Evolutionary conservation across 2,329 filamentous ascomycete species (phyloP).

Genomic region (Neonectria punicea): DNA sequence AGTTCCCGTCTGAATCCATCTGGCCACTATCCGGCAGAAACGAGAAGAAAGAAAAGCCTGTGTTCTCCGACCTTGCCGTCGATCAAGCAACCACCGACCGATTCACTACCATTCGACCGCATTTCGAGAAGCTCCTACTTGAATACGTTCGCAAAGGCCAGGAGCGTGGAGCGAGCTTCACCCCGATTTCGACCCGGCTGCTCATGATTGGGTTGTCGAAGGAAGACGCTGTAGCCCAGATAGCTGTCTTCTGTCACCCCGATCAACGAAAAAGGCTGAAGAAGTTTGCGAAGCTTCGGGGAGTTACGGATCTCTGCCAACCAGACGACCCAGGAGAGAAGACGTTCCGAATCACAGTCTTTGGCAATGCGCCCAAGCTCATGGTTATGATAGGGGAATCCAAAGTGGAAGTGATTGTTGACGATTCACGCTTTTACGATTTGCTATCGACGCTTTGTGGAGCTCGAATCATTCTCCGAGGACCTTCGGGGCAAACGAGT

Average conservation of each 20-base stretch:
- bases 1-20: not conserved
- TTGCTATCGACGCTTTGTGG: not conserved
- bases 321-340: not conserved
- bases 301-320: not conserved
- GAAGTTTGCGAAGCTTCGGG: not conserved
- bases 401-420: not conserved
- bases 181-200: not conserved
- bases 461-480: not conserved
- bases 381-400: not conserved
- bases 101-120: not conserved
- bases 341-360: not conserved
- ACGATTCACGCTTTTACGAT: not conserved
- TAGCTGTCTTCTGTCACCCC: not conserved
- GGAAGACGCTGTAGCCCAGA: not conserved
- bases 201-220: not conserved
- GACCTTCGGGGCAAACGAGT: not conserved
- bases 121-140: not conserved
- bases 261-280: not conserved
- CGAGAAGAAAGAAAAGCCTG: not conserved
- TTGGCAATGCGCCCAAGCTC: not conserved
- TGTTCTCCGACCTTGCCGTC: not conserved
- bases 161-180: not conserved
- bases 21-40: not conserved
- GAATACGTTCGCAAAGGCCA: not conserved
- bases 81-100: not conserved